Percentiles rank a stretch among this genome's conserved stretches.
Conservation (phyloP, 176 grass and related monocot species). For the Aegilops sharonensis region DNA sequence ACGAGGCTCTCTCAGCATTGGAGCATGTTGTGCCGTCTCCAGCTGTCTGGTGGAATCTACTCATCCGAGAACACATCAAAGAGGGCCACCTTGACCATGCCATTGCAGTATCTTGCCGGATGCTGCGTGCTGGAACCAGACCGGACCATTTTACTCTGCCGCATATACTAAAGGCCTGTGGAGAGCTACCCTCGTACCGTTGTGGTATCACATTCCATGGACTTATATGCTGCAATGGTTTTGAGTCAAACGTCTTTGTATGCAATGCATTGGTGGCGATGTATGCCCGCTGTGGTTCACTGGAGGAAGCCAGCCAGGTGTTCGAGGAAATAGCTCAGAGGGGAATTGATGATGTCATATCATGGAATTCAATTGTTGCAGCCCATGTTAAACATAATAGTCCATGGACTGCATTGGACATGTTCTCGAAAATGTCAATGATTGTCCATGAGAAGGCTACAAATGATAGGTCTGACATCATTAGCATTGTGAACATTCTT, state of each 20-base stretch:
- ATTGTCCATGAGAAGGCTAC: constrained; percentile 52
- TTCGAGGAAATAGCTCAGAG: constrained; percentile 71
- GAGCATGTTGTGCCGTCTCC: constrained; percentile 56
- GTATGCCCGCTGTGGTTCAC: constrained; percentile 66
- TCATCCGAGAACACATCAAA: constrained; percentile 61
- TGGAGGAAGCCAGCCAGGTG: constrained; percentile 51
- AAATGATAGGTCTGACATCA: constrained; percentile 58
- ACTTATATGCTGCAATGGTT: constrained; percentile 62
- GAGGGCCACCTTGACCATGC: constrained; percentile 57
- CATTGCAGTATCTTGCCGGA: constrained; percentile 52
- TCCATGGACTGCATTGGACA: constrained; percentile 45
- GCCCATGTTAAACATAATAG: constrained; percentile 58
- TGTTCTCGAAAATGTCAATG: constrained; percentile 62
- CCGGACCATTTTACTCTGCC: constrained; percentile 83
- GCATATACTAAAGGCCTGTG: constrained; percentile 70
- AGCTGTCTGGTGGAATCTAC: constrained; percentile 68
- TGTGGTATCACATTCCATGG: constrained; percentile 67
- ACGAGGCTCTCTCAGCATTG: constrained; percentile 47
- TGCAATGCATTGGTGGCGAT: constrained; percentile 76
- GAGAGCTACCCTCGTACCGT: constrained; percentile 64
- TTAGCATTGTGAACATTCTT: constrained; percentile 87
- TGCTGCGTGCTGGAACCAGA: constrained; percentile 61
- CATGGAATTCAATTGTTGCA: constrained; percentile 85
- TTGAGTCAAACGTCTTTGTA: constrained; percentile 68
- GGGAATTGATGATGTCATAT: constrained; percentile 84